phyloP scores from a whole-genome alignment of 768 basidiomycete species.

The Russula lepida region DNA sequence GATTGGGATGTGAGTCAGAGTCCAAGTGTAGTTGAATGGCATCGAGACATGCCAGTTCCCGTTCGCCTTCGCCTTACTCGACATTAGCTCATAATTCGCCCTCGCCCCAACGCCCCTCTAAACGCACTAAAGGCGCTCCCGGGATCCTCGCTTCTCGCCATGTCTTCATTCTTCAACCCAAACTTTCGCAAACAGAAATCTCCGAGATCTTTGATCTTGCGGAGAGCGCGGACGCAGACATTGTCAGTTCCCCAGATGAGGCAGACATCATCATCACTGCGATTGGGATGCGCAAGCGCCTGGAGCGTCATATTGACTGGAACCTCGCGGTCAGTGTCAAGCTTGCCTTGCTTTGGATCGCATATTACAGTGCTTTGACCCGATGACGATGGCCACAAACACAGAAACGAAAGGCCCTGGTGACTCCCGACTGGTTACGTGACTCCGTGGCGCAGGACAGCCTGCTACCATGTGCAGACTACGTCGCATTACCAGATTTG shows the following conservation, averaged over 20 bases:
- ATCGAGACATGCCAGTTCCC: conserved; percentile 1
- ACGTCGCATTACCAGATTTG: conserved; percentile 47
- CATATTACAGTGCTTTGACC: neutral
- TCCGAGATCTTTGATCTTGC: conserved; percentile 27
- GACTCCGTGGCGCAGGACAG: conserved; percentile 42
- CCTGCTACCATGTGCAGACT: conserved; percentile 44
- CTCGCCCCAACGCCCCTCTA: neutral
- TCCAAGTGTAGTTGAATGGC: conserved; percentile 4
- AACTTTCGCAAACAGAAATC: conserved; percentile 24
- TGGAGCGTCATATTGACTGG: conserved; percentile 66
- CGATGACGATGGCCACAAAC: neutral
- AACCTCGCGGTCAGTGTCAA: conserved; percentile 47
- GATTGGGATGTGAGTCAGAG: too few species aligned
- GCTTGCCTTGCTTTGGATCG: neutral
- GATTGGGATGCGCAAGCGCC: conserved; percentile 54
- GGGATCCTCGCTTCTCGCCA: conserved; percentile 11
- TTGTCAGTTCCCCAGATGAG: conserved; percentile 35
- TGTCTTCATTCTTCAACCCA: conserved; percentile 22
- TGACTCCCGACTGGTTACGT: conserved; percentile 63
- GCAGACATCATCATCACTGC: conserved; percentile 63
- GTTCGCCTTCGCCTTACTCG: neutral
- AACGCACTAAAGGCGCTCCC: neutral
- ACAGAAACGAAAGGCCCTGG: conserved; percentile 57
- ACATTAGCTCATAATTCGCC: neutral
- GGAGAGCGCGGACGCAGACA: conserved; percentile 25